Percentiles rank a stretch among this genome's conserved stretches.
phyloP scores from a whole-genome alignment of 305 asterid species.

The Galium porrigens region DNA sequence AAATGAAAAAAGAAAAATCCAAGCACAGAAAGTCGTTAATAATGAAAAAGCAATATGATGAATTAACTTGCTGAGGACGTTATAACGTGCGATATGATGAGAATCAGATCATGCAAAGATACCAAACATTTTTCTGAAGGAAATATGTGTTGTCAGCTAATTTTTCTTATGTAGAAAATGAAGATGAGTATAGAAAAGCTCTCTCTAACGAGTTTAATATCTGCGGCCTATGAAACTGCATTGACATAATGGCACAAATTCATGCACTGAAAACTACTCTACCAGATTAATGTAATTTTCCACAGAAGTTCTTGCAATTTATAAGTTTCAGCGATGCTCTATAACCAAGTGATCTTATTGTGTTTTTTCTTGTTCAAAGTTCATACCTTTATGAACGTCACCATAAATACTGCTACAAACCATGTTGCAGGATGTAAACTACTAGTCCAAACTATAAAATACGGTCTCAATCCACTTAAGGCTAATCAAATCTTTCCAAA shows the following conservation, averaged over 20 bases:
- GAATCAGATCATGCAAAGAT: background rate
- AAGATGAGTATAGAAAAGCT: background rate
- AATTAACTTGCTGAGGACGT: background rate
- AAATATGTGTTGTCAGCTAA: background rate
- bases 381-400: background rate
- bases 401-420: background rate
- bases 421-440: background rate
- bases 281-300: background rate
- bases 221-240: background rate
- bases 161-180: no score
- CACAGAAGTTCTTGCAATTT: background rate
- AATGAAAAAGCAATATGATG: background rate
- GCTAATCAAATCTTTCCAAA: background rate
- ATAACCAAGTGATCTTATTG: background rate
- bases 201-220: background rate
- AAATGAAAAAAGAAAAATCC: background rate
- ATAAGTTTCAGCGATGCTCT: background rate
- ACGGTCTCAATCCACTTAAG: background rate
- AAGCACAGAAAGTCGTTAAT: constrained; percentile 7
- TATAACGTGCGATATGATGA: background rate
- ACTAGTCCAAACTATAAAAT: background rate
- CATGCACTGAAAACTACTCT: background rate
- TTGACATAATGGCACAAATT: background rate
- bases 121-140: background rate
- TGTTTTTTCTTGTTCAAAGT: background rate